phyloP scores from a whole-genome alignment of 2,329 filamentous ascomycete species.

The Claviceps capensis region DNA sequence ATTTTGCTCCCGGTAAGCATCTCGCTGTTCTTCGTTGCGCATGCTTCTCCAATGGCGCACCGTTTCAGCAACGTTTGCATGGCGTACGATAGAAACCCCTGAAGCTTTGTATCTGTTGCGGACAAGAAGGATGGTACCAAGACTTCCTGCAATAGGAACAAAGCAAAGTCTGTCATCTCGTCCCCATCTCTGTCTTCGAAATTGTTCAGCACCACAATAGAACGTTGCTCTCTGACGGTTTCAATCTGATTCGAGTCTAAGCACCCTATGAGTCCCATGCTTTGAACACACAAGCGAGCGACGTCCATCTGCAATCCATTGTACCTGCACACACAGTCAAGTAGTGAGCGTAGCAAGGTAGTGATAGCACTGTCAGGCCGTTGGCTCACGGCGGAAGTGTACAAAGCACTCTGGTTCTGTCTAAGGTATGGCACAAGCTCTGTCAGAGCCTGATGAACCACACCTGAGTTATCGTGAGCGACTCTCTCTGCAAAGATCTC shows the following conservation, averaged over 20 bases:
- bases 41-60: slow-evolving; percentile 55
- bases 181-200: slow-evolving; percentile 62
- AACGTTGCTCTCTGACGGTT: slow-evolving; percentile 58
- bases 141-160: slow-evolving; percentile 75
- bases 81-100: slow-evolving; percentile 83
- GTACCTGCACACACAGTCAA: slow-evolving; percentile 78
- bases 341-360: slow-evolving; percentile 58
- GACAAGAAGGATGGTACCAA: slow-evolving; percentile 86
- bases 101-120: slow-evolving; percentile 71
- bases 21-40: slow-evolving; percentile 25
- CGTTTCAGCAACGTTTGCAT: slow-evolving; percentile 84
- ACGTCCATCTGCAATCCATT: slow-evolving; percentile 55
- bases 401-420: slow-evolving; percentile 61
- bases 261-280: slow-evolving; percentile 79
- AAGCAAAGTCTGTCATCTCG: slow-evolving; percentile 74
- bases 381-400: slow-evolving; percentile 68
- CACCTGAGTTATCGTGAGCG: slow-evolving; percentile 69
- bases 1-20: slow-evolving; percentile 39
- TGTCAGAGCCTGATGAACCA: slow-evolving; percentile 66
- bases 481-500: slow-evolving; percentile 53
- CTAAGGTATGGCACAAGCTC: slow-evolving; percentile 67
- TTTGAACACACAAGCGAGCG: slow-evolving; percentile 60
- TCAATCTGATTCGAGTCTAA: slow-evolving; percentile 86
- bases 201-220: slow-evolving; percentile 80
- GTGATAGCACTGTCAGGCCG: slow-evolving; percentile 66